These are phyloP conservation scores for Ganoderma sp. DNA, from an alignment of 1,284 basidiomycete species.

Conservation along the genomic window DNA sequence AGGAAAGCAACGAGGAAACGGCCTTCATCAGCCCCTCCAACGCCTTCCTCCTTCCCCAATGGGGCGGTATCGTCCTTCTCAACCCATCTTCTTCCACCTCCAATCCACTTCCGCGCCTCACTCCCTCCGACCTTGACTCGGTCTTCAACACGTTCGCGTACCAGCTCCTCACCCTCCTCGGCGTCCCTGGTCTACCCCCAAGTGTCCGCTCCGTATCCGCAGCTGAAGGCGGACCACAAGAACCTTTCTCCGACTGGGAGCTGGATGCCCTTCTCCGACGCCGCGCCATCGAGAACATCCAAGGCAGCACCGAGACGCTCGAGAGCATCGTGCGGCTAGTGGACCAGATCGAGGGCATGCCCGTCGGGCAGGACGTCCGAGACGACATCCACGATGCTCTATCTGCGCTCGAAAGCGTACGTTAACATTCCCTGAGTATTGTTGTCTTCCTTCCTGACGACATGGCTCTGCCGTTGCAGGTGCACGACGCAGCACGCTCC, in stretches of 20 bases:
- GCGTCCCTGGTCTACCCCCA: constrained; percentile 69
- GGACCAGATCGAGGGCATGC: constrained; percentile 88
- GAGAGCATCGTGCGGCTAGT: constrained; percentile 83
- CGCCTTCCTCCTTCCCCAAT: constrained; percentile 93
- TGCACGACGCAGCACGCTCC: constrained; percentile 47
- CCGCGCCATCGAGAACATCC: constrained; percentile 75
- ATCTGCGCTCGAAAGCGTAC: constrained; percentile 71
- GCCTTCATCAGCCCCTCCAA: constrained; percentile 51
- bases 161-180: constrained; percentile 82
- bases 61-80: constrained; percentile 88
- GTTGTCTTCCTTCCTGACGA: constrained; percentile 10
- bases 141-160: constrained; percentile 75
- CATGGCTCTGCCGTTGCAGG: constrained; percentile 39
- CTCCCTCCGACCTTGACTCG: constrained; percentile 52
- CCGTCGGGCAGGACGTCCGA: constrained; percentile 78
- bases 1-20: constrained; percentile 54
- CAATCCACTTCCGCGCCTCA: constrained; percentile 50
- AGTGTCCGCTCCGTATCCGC: constrained; percentile 39
- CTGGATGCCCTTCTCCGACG: constrained; percentile 76
- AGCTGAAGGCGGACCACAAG: constrained; percentile 23
- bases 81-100: constrained; percentile 52
- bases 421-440: constrained; percentile 27
- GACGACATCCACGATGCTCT: constrained; percentile 76
- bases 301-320: constrained; percentile 75
- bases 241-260: constrained; percentile 72